Evolutionary conservation across 2,329 filamentous ascomycete species (phyloP).

Genomic region (Balansia obtecta): DNA sequence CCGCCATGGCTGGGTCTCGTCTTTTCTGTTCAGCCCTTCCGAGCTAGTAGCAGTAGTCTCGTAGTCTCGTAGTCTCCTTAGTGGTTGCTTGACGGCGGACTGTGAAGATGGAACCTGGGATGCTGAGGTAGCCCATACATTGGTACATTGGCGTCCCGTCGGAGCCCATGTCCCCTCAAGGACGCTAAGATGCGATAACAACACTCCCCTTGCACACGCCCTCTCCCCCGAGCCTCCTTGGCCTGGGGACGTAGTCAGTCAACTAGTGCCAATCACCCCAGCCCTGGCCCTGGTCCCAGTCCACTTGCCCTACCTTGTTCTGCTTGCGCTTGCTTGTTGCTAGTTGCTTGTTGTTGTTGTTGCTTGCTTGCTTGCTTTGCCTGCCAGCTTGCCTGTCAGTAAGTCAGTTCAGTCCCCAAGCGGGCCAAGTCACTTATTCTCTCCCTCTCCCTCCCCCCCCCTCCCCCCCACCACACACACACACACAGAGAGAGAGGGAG

Average conservation of each 20-base stretch:
- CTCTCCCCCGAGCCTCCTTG: not conserved
- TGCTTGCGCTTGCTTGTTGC: too few species aligned
- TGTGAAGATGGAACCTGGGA: not conserved
- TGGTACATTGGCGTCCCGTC: slow-evolving; percentile 18
- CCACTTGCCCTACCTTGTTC: too few species aligned
- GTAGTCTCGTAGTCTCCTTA: slow-evolving; percentile 7
- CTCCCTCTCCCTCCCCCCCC: too few species aligned
- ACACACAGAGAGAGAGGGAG: too few species aligned
- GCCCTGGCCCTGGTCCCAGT: too few species aligned
- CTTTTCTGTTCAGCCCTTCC: slow-evolving; percentile 23
- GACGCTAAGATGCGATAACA: slow-evolving; percentile 3
- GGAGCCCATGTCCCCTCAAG: slow-evolving; percentile 3
- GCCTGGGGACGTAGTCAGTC: not conserved
- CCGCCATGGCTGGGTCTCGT: slow-evolving; percentile 11
- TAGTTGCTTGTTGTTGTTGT: too few species aligned
- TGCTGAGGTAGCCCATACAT: not conserved
- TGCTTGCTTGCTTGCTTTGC: not conserved
- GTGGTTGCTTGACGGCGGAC: slow-evolving; percentile 5
- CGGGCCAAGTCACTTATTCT: not conserved
- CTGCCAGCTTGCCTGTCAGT: not conserved
- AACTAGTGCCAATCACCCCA: not conserved
- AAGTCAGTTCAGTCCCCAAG: not conserved
- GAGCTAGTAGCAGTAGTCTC: slow-evolving; percentile 18
- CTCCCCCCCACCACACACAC: too few species aligned
- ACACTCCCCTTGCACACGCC: too few species aligned